These are phyloP conservation scores for Aquanectria penicillioides DNA, from an alignment of 2,329 filamentous ascomycete species.

Conservation along the genomic window DNA sequence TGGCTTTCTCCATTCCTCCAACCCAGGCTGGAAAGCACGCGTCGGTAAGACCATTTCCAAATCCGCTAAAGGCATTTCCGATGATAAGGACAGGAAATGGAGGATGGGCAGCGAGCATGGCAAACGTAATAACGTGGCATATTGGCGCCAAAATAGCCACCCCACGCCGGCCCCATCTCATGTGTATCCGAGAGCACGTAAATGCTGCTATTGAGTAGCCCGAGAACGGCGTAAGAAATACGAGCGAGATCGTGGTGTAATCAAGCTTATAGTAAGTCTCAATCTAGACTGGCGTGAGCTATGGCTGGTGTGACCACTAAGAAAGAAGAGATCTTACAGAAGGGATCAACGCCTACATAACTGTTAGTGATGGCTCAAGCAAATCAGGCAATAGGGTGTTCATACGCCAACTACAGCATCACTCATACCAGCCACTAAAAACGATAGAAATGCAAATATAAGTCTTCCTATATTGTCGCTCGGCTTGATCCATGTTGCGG, in stretches of 20 bases:
- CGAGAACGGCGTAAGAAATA: conserved; percentile 73
- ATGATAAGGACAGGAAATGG: conserved; percentile 74
- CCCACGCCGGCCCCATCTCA: conserved; percentile 53
- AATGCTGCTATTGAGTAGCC: conserved; percentile 73
- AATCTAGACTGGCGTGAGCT: conserved; percentile 27
- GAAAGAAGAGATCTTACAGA: neutral
- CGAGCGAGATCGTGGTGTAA: conserved; percentile 70
- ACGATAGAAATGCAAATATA: neutral
- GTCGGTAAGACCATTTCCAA: conserved; percentile 75
- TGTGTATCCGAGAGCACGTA: conserved; percentile 62
- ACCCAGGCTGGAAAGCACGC: conserved; percentile 64
- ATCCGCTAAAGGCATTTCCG: conserved; percentile 72
- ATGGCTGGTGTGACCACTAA: neutral
- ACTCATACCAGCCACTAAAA: neutral
- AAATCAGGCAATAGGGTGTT: neutral
- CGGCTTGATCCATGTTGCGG: neutral
- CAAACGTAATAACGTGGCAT: conserved; percentile 71
- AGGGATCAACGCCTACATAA: neutral
- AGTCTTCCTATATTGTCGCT: neutral
- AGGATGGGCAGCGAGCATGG: conserved; percentile 71
- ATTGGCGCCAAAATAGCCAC: conserved; percentile 69
- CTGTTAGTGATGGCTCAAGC: neutral
- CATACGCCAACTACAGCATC: neutral
- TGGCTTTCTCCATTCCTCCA: conserved; percentile 75
- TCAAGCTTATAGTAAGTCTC: conserved; percentile 66